phyloP scores from a whole-genome alignment of 2,329 filamentous ascomycete genomes.

The Paradendryphiella salina region DNA sequence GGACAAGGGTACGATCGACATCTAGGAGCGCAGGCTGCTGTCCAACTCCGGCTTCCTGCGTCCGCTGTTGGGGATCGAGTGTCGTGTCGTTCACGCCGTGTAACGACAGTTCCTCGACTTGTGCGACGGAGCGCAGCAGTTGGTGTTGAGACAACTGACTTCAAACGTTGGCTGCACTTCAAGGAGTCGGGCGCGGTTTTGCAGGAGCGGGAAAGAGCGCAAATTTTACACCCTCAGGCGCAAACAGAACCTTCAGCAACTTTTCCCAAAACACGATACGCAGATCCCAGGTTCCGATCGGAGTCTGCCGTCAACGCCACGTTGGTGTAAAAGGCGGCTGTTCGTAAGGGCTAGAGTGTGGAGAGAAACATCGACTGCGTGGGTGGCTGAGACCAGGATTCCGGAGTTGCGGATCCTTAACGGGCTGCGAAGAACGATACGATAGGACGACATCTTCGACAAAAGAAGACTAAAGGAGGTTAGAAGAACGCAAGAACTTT shows the following conservation, averaged over 20 bases:
- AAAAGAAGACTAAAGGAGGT: not conserved
- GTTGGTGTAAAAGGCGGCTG: not conserved
- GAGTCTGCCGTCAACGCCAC: not conserved
- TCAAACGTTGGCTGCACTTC: not conserved
- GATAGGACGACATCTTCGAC: not conserved
- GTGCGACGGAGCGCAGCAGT: not conserved
- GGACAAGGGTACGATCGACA: not conserved
- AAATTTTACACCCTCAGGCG: not conserved
- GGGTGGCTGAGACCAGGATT: constrained; percentile 3
- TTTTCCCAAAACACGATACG: not conserved
- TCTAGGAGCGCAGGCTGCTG: not conserved
- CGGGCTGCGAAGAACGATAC: not conserved
- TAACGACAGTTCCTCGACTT: constrained; percentile 2
- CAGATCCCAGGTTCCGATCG: not conserved
- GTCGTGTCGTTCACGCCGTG: constrained; percentile 6
- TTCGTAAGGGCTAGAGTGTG: not conserved
- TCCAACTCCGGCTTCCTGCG: constrained; percentile 5
- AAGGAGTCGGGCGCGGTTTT: not conserved
- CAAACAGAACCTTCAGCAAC: not conserved
- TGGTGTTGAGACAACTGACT: not conserved
- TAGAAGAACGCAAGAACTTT: constrained; percentile 1
- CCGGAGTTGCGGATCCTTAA: not conserved
- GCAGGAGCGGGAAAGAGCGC: not conserved
- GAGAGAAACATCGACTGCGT: not conserved
- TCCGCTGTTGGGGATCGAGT: constrained; percentile 10